Evolutionary conservation across 2,329 filamentous ascomycete genomes (phyloP).

Genomic region (Scorias spongiosa): DNA sequence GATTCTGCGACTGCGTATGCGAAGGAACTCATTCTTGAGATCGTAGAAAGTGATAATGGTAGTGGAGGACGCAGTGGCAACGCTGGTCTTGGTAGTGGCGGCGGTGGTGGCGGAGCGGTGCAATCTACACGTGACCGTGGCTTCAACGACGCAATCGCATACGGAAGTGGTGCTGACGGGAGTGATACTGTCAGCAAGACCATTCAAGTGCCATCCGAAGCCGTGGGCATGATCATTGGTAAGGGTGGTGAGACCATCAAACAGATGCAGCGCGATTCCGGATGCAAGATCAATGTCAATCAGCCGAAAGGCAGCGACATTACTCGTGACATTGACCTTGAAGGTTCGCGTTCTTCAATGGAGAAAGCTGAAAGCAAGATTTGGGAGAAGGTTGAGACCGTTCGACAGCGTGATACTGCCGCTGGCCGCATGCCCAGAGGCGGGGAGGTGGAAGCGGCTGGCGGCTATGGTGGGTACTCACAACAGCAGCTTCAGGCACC

Average conservation of each 20-base stretch:
- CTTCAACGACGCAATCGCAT: conserved; percentile 6
- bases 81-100: conserved; percentile 19
- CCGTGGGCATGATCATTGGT: conserved; percentile 91
- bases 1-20: conserved; percentile 59
- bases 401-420: conserved; percentile 39
- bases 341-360: conserved; percentile 64
- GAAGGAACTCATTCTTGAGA: conserved; percentile 81
- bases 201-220: conserved; percentile 75
- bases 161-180: conserved; percentile 23
- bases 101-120: conserved; percentile 13
- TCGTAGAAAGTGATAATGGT: conserved; percentile 73
- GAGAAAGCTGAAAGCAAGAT: conserved; percentile 69
- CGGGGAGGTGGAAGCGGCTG: conserved; percentile 20
- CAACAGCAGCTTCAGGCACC: conserved; percentile 26
- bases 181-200: conserved; percentile 56
- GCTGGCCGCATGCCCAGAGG: conserved; percentile 14
- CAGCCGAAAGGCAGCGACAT: conserved; percentile 65
- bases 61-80: conserved; percentile 22
- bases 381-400: conserved; percentile 81
- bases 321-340: conserved; percentile 73
- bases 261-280: conserved; percentile 75
- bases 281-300: conserved; percentile 90
- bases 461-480: conserved; percentile 30
- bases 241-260: conserved; percentile 88
- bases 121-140: conserved; percentile 15